Evolutionary conservation across 2,329 filamentous ascomycete genomes (phyloP).

Genomic region (Sporothrix protearum): DNA sequence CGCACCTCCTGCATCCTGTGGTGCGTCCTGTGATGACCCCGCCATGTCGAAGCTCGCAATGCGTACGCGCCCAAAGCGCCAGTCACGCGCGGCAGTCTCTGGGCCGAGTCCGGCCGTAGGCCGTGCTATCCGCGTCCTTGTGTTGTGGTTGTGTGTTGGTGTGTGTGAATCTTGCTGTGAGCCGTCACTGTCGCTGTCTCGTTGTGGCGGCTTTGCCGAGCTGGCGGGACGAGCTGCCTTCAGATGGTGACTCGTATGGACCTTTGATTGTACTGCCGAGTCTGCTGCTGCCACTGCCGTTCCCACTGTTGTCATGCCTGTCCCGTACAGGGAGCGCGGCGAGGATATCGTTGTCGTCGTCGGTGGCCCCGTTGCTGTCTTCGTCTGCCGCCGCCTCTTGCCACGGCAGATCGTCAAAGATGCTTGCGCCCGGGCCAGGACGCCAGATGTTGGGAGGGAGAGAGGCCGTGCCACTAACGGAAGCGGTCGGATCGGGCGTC

Average conservation of each 20-base stretch:
- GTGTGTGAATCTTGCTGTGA: background rate
- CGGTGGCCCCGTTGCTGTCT: background rate
- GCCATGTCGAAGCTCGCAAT: slow-evolving; percentile 77
- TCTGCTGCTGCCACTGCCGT: background rate
- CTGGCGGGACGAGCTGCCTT: background rate
- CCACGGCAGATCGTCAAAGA: slow-evolving; percentile 56
- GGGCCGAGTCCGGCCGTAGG: slow-evolving; percentile 44
- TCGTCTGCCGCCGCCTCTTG: slow-evolving; percentile 40
- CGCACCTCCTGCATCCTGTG: slow-evolving; percentile 26
- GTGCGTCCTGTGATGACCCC: background rate
- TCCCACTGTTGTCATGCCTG: slow-evolving; percentile 2
- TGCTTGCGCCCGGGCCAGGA: slow-evolving; percentile 45
- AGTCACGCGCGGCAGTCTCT: slow-evolving; percentile 59
- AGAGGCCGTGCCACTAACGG: background rate
- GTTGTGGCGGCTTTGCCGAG: background rate
- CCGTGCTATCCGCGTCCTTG: background rate
- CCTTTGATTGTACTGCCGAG: background rate
- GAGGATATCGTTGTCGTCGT: background rate
- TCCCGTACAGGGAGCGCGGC: background rate
- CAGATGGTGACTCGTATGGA: background rate
- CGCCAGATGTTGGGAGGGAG: slow-evolving; percentile 42
- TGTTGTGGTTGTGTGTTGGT: background rate
- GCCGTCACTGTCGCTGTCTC: background rate
- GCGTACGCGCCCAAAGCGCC: slow-evolving; percentile 74
- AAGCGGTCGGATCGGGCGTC: slow-evolving; percentile 39